A percentile compares a stretch with the other conserved stretches of the same genome.
Conservation (phyloP, 2,329 filamentous ascomycete genomes). For the Hypoxylon sp. region DNA sequence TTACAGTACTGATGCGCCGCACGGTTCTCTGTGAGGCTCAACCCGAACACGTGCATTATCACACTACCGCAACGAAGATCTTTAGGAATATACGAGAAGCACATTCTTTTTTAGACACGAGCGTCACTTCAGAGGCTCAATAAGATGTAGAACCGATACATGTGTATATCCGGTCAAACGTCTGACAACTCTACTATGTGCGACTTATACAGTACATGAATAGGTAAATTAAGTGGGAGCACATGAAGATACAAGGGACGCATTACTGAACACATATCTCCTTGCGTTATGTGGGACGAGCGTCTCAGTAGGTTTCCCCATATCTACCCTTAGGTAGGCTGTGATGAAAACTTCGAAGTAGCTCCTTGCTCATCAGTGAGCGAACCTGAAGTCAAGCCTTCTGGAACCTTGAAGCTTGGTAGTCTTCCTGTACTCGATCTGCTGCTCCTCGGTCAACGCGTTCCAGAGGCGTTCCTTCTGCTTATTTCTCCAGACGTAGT, state of each 20-base stretch:
- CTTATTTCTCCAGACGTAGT: constrained; percentile 66
- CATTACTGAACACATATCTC: too few species aligned
- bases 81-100: background rate
- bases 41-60: background rate
- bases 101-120: background rate
- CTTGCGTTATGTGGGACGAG: too few species aligned
- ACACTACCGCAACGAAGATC: background rate
- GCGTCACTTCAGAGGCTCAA: background rate
- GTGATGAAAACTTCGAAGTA: too few species aligned
- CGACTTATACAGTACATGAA: too few species aligned
- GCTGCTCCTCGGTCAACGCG: constrained; percentile 62
- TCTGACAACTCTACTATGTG: background rate
- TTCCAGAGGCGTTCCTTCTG: constrained; percentile 62
- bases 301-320: too few species aligned
- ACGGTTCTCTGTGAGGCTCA: background rate
- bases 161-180: background rate
- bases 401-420: constrained; percentile 41
- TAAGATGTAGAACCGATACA: background rate
- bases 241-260: too few species aligned
- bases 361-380: too few species aligned
- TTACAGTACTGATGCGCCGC: background rate
- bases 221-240: too few species aligned
- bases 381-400: constrained; percentile 41
- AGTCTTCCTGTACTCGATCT: constrained; percentile 58
- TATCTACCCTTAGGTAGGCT: too few species aligned